These are phyloP conservation scores for Meripilus lineatus DNA, from an alignment of 1,284 basidiomycete species.

Conservation along the genomic window DNA sequence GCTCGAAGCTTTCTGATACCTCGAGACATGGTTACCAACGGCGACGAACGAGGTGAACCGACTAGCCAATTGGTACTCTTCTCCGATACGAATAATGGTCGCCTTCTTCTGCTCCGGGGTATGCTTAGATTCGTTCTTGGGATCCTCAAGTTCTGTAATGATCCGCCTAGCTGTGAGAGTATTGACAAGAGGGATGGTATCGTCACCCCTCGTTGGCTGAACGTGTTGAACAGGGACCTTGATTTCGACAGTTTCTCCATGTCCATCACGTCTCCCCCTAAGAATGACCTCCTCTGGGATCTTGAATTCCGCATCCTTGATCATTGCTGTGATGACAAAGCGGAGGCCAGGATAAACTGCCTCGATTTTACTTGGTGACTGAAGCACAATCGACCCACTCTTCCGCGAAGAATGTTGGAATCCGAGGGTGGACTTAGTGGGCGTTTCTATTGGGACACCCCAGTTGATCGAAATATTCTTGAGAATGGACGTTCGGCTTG, in stretches of 20 bases:
- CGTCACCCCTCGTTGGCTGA: conserved; percentile 6
- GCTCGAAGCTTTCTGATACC: too few species aligned
- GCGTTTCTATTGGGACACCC: conserved; percentile 25
- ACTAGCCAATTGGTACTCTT: conserved; percentile 12
- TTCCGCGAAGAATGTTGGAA: too few species aligned
- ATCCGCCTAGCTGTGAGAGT: conserved; percentile 14
- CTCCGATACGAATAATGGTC: conserved; percentile 8
- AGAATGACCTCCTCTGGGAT: conserved; percentile 8
- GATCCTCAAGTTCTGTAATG: conserved; percentile 6
- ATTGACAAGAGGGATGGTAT: conserved; percentile 10
- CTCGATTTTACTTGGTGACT: conserved; percentile 4
- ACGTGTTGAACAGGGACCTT: conserved; percentile 4
- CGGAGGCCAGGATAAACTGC: conserved; percentile 10
- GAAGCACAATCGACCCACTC: conserved; percentile 17
- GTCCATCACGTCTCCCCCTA: conserved; percentile 5
- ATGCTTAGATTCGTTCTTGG: background rate
- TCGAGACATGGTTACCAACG: conserved; percentile 8
- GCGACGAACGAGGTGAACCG: conserved; percentile 12
- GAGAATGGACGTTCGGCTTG: conserved; percentile 41
- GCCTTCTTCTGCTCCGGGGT: conserved; percentile 7
- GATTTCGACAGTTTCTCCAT: conserved; percentile 7
- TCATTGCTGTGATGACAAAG: conserved; percentile 9
- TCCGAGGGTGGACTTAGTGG: background rate
- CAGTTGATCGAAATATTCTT: conserved; percentile 45
- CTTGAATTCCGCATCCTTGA: conserved; percentile 8